Conservation (phyloP, 306 rosid species). For the Inga leiocalycina region DNA sequence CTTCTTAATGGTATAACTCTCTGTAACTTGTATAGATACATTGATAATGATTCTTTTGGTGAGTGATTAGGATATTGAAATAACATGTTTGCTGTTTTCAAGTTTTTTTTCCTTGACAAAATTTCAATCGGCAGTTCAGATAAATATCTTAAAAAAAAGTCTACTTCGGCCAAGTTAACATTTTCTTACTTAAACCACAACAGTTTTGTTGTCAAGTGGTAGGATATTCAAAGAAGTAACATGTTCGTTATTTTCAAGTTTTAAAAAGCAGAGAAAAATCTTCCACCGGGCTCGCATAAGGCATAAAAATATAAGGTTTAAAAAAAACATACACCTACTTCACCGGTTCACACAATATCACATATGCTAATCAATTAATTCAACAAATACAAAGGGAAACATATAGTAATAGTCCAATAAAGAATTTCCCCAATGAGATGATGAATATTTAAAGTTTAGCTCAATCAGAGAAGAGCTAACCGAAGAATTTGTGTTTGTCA, state of each 20-base stretch:
- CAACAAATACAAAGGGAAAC: neutral
- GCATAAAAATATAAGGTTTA: too few species aligned
- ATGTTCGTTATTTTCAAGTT: neutral
- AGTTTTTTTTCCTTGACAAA: neutral
- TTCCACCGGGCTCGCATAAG: neutral
- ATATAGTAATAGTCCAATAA: neutral
- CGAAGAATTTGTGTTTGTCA: slow-evolving; percentile 75
- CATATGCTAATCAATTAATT: neutral
- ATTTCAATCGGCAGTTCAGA: neutral
- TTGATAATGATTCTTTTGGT: neutral
- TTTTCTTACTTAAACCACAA: neutral
- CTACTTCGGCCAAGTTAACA: neutral
- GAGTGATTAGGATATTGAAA: neutral
- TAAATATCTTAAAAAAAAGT: neutral
- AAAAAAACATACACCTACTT: neutral
- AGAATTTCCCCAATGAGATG: neutral
- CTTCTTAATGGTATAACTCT: neutral
- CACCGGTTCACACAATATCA: neutral
- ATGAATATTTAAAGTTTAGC: neutral
- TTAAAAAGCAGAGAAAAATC: neutral
- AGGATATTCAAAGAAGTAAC: neutral
- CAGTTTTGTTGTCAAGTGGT: neutral
- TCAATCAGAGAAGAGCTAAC: slow-evolving; percentile 38
- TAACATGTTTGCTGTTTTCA: neutral
- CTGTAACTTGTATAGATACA: neutral